Evolutionary conservation across 306 rosid genomes (phyloP), one percentile per base, ranked within the genome.

Genomic region (Castanea sativa): DNA sequence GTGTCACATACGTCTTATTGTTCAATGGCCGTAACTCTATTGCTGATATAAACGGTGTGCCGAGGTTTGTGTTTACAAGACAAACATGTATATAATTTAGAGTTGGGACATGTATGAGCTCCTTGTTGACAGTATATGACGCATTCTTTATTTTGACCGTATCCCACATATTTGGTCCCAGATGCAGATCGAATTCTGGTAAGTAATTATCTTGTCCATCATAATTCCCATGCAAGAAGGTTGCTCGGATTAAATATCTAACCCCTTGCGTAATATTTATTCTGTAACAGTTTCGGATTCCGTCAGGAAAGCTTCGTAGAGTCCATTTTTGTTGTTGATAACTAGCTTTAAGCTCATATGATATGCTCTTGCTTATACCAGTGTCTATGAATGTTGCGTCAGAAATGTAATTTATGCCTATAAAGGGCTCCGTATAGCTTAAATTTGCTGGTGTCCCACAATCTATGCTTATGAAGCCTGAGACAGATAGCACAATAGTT

Each of bases 381-480:
- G 80, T 63, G 56, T 77, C 72, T 16, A 85, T 83, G 81, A 80
- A 90, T 25, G 84, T 27, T 1, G 80, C 80, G 55, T 88, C 94
- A 58, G 92, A 86, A 30, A 85, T 79, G 85, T 88, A 90, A 25
- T 76, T 38, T 49, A 90, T 76, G 52, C 75, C 76, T 14, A 81
- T 71, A 15, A 1, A 29, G 35, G 45, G 12, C 45, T 84, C 87
- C 3, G 84, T 68, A 8, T 81, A 86, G 86, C 51, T 76, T 1
- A 82, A 69, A 27, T 55, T 45, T 16, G 57, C 49, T 5, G 87
- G 88, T 15, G 68, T 73, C 33, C 92, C 92, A 75, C 91, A 88
- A 43, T 84, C 90, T 74, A 90, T 65, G 87, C 87, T 90, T 14
- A 88, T 84, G 88, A 90, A 90, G 70, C 82, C 93, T 90, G 85